Percentiles rank a stretch among this genome's conserved stretches.
Conservation (phyloP, 1,284 basidiomycete genomes). For the Rhodotorula sp. region DNA sequence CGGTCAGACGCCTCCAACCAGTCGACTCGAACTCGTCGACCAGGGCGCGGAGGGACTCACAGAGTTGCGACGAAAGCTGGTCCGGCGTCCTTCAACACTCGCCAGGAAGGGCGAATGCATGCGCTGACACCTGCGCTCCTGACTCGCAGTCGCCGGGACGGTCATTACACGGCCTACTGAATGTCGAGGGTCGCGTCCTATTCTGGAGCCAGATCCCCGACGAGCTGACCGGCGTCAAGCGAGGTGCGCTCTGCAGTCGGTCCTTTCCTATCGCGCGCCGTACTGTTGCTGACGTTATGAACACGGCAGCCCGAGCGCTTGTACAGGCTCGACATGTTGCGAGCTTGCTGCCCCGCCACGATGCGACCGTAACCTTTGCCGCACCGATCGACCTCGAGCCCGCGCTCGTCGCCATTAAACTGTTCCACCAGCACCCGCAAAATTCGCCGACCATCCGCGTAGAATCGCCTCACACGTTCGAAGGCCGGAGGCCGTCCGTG, state of each 20-base stretch:
- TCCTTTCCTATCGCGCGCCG: background rate
- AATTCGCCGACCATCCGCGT: background rate
- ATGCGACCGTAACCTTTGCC: background rate
- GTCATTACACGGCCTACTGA: constrained; percentile 15
- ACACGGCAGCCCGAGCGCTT: constrained; percentile 19
- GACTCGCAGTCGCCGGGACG: background rate
- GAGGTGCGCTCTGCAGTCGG: constrained; percentile 15
- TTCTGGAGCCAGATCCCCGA: constrained; percentile 19
- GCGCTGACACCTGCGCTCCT: background rate
- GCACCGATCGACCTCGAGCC: constrained; percentile 9
- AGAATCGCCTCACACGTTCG: background rate
- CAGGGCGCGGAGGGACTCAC: background rate
- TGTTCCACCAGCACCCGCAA: background rate
- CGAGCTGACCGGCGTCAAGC: constrained; percentile 19
- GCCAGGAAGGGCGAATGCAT: no score
- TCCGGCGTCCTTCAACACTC: background rate
- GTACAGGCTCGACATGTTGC: constrained; percentile 25
- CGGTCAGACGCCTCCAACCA: background rate
- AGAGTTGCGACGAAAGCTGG: background rate
- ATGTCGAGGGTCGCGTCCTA: constrained; percentile 3
- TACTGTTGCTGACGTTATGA: background rate
- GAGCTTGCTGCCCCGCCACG: background rate
- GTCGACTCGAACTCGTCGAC: background rate
- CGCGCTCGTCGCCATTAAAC: background rate
- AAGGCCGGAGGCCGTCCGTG: background rate